Percentiles rank a stretch among this genome's conserved stretches.
These are phyloP conservation scores for Sporothrix sp. DNA, from an alignment of 2,329 filamentous ascomycete species.

Conservation along the genomic window DNA sequence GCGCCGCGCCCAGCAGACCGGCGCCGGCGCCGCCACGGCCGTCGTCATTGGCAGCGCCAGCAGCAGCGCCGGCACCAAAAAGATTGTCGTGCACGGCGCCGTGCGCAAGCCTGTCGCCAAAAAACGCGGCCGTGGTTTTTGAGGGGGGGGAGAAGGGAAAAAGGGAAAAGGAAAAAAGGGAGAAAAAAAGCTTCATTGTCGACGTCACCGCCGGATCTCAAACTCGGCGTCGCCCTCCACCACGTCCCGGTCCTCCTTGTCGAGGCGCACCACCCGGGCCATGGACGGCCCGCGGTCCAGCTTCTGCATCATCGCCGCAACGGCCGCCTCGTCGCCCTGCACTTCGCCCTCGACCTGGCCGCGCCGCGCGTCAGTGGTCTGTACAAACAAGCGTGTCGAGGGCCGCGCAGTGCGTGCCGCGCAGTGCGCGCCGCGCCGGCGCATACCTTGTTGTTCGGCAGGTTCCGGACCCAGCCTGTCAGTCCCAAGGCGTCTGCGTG, in stretches of 20 bases:
- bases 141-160: not conserved
- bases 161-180: constrained; percentile 8
- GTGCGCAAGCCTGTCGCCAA: constrained; percentile 53
- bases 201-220: constrained; percentile 41
- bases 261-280: constrained; percentile 64
- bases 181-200: no score
- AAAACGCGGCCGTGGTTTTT: constrained; percentile 46
- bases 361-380: constrained; percentile 5
- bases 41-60: constrained; percentile 8
- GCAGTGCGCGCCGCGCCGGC: no score
- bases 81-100: constrained; percentile 50
- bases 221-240: constrained; percentile 62
- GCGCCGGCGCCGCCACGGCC: constrained; percentile 24
- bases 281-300: constrained; percentile 63
- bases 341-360: constrained; percentile 84
- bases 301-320: constrained; percentile 64
- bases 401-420: no score
- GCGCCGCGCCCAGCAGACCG: constrained; percentile 37
- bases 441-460: constrained; percentile 42
- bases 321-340: constrained; percentile 57
- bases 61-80: constrained; percentile 34
- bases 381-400: no score
- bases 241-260: constrained; percentile 55
- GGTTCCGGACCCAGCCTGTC: constrained; percentile 55
- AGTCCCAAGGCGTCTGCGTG: constrained; percentile 40